Base-by-base conservation (phyloP, 805 yeast genomes). In the Helenozyma baotianmanensis region DNA sequence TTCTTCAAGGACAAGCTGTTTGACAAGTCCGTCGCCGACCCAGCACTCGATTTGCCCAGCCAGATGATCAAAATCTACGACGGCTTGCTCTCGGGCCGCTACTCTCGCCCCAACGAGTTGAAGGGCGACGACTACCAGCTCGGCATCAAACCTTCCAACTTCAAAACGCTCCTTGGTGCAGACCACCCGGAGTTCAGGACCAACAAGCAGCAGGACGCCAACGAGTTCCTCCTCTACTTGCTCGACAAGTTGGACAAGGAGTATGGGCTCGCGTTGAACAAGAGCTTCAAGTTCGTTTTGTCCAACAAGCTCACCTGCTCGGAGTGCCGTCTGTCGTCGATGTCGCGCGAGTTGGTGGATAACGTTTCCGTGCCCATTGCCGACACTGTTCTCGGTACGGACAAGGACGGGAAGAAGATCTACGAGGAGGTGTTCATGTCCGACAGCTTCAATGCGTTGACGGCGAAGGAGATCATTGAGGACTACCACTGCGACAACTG, bases 151-250 rank as follows among this genome's bases (percentile, higher is more conserved):
- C 96, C 96, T 0, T 64, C 75, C 1, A 70, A 82, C 29, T 80
- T 92, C 58, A 90, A 90, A 54, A 64, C 75, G 7, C 62, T 87
- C 16, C 67, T 92, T 32, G 96, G 96, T 3, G 72, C 72, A 31
- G 76, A 76, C 23, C 94, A 92, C 55, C 68, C 68, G 12, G 98
- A 92, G 50, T 92, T 92, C 48, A 69, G 80, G 27, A 80, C 95
- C 0, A 84, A 80, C 70, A 76, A 79, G 46, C 99, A 92, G 54
- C 98, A 92, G 56, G 99, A 92, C 63, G 92, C 97, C 0, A 83
- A 80, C 64, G 98, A 92, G 56, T 92, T 88, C 52, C 73, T 88
- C 58, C 59, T 76, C 4, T 82, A 78, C 52, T 56, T 90, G 7
- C 50, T 80, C 18, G 82, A 80, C 35, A 71, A 75, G 41, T 56